Conservation (phyloP, 306 rosid species). For the Pyrus bretschneideri region DNA sequence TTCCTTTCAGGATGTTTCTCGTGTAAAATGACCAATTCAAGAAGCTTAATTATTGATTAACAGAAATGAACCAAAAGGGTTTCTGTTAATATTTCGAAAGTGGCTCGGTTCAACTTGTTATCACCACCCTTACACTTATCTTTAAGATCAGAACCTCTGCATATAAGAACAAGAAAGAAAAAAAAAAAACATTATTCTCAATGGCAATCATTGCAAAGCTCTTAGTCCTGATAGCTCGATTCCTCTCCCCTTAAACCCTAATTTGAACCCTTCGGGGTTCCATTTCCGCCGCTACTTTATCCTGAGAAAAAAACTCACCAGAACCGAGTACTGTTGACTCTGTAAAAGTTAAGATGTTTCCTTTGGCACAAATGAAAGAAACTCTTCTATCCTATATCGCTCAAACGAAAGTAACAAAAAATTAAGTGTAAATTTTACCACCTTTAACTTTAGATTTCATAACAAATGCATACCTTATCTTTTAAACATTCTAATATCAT, state of each 20-base stretch:
- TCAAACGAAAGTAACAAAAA: too few species aligned
- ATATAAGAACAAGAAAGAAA: too few species aligned
- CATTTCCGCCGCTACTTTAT: neutral
- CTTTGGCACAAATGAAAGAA: too few species aligned
- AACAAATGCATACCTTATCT: too few species aligned
- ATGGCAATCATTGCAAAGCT: neutral
- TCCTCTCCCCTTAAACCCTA: neutral
- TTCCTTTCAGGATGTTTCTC: neutral
- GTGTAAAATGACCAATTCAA: neutral
- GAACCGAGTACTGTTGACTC: neutral
- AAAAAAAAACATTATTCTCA: neutral
- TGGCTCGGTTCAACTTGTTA: neutral
- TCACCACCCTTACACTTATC: too few species aligned
- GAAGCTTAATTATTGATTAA: neutral
- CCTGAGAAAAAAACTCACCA: neutral
- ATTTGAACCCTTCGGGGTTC: neutral
- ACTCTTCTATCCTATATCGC: too few species aligned
- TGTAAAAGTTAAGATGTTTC: too few species aligned
- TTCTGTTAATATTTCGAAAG: neutral
- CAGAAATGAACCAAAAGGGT: neutral
- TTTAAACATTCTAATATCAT: too few species aligned
- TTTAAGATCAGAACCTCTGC: too few species aligned
- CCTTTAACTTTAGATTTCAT: too few species aligned
- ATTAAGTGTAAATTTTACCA: too few species aligned
- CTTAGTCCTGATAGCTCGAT: neutral